Base-by-base conservation (phyloP, 78 protist genomes). In the Dictyostelium firmibasis region DNA sequence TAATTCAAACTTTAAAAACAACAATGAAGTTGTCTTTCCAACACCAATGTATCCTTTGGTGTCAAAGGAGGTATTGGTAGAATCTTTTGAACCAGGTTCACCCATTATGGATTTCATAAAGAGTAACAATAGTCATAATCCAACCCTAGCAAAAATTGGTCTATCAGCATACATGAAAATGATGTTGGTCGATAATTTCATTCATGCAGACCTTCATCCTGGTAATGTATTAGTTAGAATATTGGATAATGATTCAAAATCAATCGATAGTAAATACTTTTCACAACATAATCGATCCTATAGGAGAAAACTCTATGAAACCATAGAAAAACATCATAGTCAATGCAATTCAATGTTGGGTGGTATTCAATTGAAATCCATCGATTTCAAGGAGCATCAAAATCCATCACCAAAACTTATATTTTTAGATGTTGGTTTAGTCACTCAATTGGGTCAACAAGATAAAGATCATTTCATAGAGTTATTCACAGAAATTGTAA, bases 151-250 rank as follows among this genome's bases (percentile, higher is more conserved):
- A 9, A 41, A 84, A 27, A 91, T 95, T 16, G 97, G 97, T 31
- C 53, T 95, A 62, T 35, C 79, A n/a, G 97, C 92, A 8, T 95
- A 86, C 20, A 36, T 95, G 70, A 81, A 95, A 38, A 95, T 95
- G 97, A 86, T 95, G 94, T 60, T 95, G 31, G 62, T 83, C 35
- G 97, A 95, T 53, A 87, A 95, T 50, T 95, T 95, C 67, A 64
- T 95, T 3, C 97, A 95, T 47, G 93, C 93, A 0, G 97, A 95
- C 75, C 35, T 95, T 23, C 97, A 95, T 57, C 97, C 97, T 27
- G 97, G 97, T 5, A 86, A 87, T 79, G 91, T 81, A 2, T 64
- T 86, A 20, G 94, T 89, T 10, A 74, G 94, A 36, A 62, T 50
- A 47, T 33, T 41, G 4, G 60, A 79, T 20, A 27, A 79, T 29